Conservation (phyloP, 768 basidiomycete species). For the Termitomyces sp. region DNA sequence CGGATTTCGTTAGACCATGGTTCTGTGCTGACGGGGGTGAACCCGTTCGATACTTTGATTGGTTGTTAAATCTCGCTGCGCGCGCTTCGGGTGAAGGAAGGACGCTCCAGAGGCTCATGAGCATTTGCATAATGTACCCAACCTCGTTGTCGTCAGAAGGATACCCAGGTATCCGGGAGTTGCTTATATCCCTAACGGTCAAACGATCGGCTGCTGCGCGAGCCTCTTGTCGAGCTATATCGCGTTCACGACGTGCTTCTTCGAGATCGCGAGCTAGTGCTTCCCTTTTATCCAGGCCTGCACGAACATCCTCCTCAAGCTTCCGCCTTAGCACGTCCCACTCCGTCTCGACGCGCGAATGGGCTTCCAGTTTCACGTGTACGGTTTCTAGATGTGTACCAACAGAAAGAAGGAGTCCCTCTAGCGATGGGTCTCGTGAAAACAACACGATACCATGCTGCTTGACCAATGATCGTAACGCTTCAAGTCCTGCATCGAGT, state of each 20-base stretch:
- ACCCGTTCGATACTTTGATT: conserved; percentile 44
- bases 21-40: conserved; percentile 33
- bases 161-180: conserved; percentile 11
- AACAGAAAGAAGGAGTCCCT: conserved; percentile 45
- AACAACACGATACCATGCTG: conserved; percentile 55
- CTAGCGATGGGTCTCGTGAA: conserved; percentile 47
- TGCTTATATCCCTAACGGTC: conserved; percentile 5
- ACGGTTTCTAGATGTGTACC: conserved; percentile 49
- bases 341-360: conserved; percentile 40
- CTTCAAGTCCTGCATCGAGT: conserved; percentile 45
- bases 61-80: conserved; percentile 52
- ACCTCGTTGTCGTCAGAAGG: conserved; percentile 35
- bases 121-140: conserved; percentile 52
- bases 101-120: conserved; percentile 74
- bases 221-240: conserved; percentile 41
- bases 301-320: conserved; percentile 48
- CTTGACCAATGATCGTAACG: conserved; percentile 50
- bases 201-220: conserved; percentile 16
- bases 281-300: conserved; percentile 44
- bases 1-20: conserved; percentile 15
- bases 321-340: conserved; percentile 43
- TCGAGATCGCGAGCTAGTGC: conserved; percentile 50
- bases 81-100: conserved; percentile 86
- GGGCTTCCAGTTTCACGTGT: conserved; percentile 38
- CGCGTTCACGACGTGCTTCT: conserved; percentile 46